A percentile compares a stretch with the other conserved stretches of the same genome.
phyloP scores from a whole-genome alignment of 2,329 filamentous ascomycete species.

The Mycosphaerella arachidis region DNA sequence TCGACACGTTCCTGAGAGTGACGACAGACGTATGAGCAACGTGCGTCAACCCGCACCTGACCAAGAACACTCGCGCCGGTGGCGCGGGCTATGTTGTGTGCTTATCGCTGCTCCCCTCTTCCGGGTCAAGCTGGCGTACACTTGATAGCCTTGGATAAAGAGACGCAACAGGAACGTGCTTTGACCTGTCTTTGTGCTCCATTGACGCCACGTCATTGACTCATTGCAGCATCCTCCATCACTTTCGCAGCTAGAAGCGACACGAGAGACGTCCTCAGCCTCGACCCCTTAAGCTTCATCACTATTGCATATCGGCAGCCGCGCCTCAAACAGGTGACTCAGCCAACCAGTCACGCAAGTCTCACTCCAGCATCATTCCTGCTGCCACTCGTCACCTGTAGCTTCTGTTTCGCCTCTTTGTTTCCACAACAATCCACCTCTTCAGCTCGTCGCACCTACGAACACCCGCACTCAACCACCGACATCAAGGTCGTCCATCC shows the following conservation, averaged over 20 bases:
- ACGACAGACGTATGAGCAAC: constrained; percentile 6
- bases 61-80: constrained; percentile 1
- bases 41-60: constrained; percentile 1
- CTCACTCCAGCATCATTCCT: constrained; percentile 9
- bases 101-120: constrained; percentile 9
- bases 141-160: constrained; percentile 14
- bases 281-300: not conserved
- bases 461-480: constrained; percentile 3
- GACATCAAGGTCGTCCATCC: constrained; percentile 24
- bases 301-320: constrained; percentile 2
- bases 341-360: constrained; percentile 7
- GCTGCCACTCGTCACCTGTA: constrained; percentile 11
- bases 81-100: not conserved
- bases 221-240: constrained; percentile 3
- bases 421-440: constrained; percentile 6
- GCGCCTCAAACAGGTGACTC: constrained; percentile 16
- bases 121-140: not conserved
- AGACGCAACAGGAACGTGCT: not conserved
- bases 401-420: constrained; percentile 16
- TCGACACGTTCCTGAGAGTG: constrained; percentile 15
- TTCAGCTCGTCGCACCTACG: constrained; percentile 3
- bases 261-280: not conserved
- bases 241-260: not conserved
- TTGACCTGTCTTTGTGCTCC: constrained; percentile 20
- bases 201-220: constrained; percentile 8